These are phyloP conservation scores for Vitis hybrid DNA, from an alignment of 177 flowering plant genomes.

Conservation along the genomic window DNA sequence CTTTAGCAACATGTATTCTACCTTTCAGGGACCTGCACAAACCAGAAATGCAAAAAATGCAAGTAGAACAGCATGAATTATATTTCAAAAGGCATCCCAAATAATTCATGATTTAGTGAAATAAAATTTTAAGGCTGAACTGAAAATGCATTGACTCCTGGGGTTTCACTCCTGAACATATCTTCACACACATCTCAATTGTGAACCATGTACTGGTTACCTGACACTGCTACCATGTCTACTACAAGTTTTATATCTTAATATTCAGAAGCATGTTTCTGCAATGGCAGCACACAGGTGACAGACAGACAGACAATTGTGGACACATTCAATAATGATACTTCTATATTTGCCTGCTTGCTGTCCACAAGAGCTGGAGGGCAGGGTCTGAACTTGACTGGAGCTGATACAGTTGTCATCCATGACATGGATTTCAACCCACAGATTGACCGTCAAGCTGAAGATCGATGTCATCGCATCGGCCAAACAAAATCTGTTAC, in stretches of 20 bases:
- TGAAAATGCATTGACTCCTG: no score
- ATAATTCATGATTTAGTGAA: no score
- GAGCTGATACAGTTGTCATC: conserved; percentile 94
- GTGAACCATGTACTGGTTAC: conserved; percentile 16
- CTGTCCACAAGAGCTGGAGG: conserved; percentile 98
- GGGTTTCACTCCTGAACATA: not conserved
- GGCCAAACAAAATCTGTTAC: conserved; percentile 92
- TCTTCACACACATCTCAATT: conserved; percentile 18
- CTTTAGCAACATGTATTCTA: no score
- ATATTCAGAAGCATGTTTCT: not conserved
- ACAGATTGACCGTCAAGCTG: conserved; percentile 95
- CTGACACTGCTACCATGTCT: not conserved
- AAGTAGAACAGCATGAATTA: no score
- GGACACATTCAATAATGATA: conserved; percentile 81
- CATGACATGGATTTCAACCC: conserved; percentile 99
- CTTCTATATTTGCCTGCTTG: conserved; percentile 89
- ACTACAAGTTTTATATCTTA: not conserved
- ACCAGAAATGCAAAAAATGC: no score
- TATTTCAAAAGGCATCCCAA: no score
- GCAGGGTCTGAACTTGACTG: conserved; percentile 90
- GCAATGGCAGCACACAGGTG: conserved; percentile 79
- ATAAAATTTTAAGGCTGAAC: no score
- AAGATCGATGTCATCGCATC: conserved; percentile 96
- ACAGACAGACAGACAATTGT: conserved; percentile 89
- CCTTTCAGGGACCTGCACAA: no score